phyloP scores from a whole-genome alignment of 257 asterid species.

The Capsicum pubescens region DNA sequence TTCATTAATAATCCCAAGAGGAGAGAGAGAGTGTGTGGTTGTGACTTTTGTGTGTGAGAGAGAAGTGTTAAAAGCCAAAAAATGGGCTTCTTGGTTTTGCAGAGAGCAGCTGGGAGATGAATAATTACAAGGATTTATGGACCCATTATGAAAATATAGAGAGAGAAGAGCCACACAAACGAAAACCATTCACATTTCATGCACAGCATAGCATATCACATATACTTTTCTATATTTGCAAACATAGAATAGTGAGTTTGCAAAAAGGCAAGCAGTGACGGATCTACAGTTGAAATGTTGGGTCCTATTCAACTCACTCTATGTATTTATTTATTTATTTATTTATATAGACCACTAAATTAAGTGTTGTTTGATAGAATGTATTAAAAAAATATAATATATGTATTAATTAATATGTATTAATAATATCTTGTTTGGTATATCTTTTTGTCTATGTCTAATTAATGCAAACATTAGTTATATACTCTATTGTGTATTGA shows the following conservation, averaged over 20 bases:
- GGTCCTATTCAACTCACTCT: background rate
- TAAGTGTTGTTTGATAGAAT: no score
- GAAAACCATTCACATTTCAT: conserved; percentile 18
- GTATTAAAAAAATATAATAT: no score
- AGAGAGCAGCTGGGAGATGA: conserved; percentile 41
- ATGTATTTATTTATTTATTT: no score
- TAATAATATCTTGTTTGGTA: no score
- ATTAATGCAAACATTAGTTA: no score
- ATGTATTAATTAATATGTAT: no score
- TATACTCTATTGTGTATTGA: no score
- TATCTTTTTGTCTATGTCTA: no score
- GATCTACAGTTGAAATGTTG: conserved; percentile 24
- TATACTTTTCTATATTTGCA: no score
- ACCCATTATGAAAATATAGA: conserved; percentile 48
- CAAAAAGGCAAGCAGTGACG: background rate
- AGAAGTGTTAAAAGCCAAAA: conserved; percentile 38
- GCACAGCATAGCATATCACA: background rate
- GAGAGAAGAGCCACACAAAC: conserved; percentile 48
- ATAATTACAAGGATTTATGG: conserved; percentile 50
- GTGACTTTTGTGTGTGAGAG: conserved; percentile 30
- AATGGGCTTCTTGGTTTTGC: conserved; percentile 40
- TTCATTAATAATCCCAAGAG: conserved; percentile 32
- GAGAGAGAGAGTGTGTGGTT: conserved; percentile 37
- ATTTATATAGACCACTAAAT: no score
- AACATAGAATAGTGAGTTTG: no score